Percentiles rank a stretch among this genome's conserved stretches.
Conservation (phyloP, 2,329 filamentous ascomycete species). For the Bipolaris cookei region DNA sequence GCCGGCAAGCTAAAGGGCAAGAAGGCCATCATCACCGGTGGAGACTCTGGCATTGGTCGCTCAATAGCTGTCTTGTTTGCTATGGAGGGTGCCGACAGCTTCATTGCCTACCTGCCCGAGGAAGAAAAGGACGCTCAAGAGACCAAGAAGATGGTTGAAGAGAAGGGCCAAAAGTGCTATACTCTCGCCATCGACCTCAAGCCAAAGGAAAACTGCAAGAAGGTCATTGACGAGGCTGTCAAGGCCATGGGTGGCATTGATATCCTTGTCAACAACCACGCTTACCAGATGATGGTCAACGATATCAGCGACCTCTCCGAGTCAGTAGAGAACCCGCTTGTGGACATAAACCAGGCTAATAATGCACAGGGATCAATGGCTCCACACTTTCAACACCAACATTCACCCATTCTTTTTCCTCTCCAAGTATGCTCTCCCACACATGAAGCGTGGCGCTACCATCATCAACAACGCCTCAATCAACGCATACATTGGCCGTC, state of each 20-base stretch:
- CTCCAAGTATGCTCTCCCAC: conserved; percentile 75
- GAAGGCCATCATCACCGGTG: conserved; percentile 80
- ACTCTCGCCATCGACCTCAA: conserved; percentile 70
- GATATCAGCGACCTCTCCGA: conserved; percentile 75
- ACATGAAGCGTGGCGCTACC: conserved; percentile 74
- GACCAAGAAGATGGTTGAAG: conserved; percentile 73
- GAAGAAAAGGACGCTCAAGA: conserved; percentile 79
- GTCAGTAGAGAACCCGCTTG: conserved; percentile 51
- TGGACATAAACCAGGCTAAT: conserved; percentile 17
- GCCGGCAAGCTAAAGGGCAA: conserved; percentile 78
- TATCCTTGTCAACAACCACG: conserved; percentile 75
- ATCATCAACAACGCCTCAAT: conserved; percentile 89
- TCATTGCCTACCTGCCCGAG: conserved; percentile 75
- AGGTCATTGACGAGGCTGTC: conserved; percentile 70
- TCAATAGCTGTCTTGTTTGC: conserved; percentile 78
- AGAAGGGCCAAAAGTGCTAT: conserved; percentile 69
- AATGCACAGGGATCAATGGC: conserved; percentile 71
- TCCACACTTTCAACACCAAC: conserved; percentile 80
- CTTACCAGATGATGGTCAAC: conserved; percentile 74
- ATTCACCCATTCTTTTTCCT: conserved; percentile 84
- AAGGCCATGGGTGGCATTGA: conserved; percentile 72
- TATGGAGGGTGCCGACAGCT: conserved; percentile 76
- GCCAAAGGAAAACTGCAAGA: conserved; percentile 70
- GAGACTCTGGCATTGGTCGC: conserved; percentile 79
- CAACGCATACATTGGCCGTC: conserved; percentile 81